Conservation (phyloP, 768 basidiomycete species). For the Russula dissimulans region DNA sequence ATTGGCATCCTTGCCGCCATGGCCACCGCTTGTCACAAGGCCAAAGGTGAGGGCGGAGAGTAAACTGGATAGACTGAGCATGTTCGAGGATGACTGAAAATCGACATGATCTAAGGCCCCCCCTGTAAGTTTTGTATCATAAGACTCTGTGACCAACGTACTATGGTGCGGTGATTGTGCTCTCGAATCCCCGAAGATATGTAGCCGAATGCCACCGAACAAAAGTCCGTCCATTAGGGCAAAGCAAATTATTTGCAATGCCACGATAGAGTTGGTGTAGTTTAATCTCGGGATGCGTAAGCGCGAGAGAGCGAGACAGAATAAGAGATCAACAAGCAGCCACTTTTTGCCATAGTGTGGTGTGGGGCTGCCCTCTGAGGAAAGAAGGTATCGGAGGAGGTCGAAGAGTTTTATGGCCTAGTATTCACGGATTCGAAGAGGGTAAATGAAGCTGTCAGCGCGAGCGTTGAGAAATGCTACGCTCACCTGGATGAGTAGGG, state of each 20-base stretch:
- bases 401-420: conserved; percentile 75
- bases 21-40: conserved; percentile 34
- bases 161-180: conserved; percentile 12
- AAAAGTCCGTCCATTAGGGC: conserved; percentile 60
- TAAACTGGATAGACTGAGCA: conserved; percentile 41
- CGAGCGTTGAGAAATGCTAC: not conserved
- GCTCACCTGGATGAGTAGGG: conserved; percentile 65
- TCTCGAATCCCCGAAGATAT: conserved; percentile 31
- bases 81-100: conserved; percentile 17
- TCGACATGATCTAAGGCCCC: conserved; percentile 15
- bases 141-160: conserved; percentile 16
- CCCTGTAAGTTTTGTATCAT: conserved; percentile 2
- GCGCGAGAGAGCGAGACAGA: conserved; percentile 45
- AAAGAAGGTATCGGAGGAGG: conserved; percentile 45
- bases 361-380: conserved; percentile 32
- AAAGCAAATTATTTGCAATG: conserved; percentile 50
- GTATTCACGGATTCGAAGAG: not conserved
- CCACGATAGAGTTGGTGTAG: conserved; percentile 53
- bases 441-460: not conserved
- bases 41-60: conserved; percentile 44
- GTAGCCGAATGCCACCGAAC: conserved; percentile 62
- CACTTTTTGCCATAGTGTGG: conserved; percentile 51
- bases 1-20: conserved; percentile 43
- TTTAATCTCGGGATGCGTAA: conserved; percentile 68
- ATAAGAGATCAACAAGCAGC: conserved; percentile 60